Conservation (phyloP, 768 basidiomycete species). For the Boletus sp. region DNA sequence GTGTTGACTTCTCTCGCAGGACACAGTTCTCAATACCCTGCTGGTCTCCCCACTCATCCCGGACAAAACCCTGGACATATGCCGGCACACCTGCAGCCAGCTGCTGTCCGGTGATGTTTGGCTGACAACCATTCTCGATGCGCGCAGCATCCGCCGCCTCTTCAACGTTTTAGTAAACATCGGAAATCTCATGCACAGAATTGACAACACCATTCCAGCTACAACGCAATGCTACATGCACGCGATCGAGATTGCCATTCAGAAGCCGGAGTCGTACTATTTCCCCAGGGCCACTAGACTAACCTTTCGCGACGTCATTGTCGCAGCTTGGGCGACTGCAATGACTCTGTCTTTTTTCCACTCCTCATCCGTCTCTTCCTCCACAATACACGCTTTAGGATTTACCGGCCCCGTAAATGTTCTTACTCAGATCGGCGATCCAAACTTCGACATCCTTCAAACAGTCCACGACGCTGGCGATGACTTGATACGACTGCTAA, state of each 20-base stretch:
- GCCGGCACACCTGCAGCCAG: constrained; percentile 32
- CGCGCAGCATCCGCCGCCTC: constrained; percentile 38
- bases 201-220: constrained; percentile 24
- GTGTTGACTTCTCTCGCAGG: constrained; percentile 20
- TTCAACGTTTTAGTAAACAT: constrained; percentile 44
- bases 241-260: constrained; percentile 42
- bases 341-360: constrained; percentile 28
- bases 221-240: constrained; percentile 38
- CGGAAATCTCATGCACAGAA: constrained; percentile 35
- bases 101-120: constrained; percentile 26
- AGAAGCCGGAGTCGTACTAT: constrained; percentile 23
- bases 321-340: constrained; percentile 38
- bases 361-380: constrained; percentile 18
- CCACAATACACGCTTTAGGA: constrained; percentile 20
- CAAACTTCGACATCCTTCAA: constrained; percentile 36
- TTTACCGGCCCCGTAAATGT: constrained; percentile 21
- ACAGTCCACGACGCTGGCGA: constrained; percentile 35
- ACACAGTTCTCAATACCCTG: constrained; percentile 22
- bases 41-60: constrained; percentile 28
- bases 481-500: constrained; percentile 31
- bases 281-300: constrained; percentile 20
- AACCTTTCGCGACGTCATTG: constrained; percentile 37
- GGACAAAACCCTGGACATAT: constrained; percentile 30
- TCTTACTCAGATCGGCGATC: constrained; percentile 26
- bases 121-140: constrained; percentile 22